Conservation (phyloP, 768 basidiomycete genomes). For the Pulveroboletus sp. region DNA sequence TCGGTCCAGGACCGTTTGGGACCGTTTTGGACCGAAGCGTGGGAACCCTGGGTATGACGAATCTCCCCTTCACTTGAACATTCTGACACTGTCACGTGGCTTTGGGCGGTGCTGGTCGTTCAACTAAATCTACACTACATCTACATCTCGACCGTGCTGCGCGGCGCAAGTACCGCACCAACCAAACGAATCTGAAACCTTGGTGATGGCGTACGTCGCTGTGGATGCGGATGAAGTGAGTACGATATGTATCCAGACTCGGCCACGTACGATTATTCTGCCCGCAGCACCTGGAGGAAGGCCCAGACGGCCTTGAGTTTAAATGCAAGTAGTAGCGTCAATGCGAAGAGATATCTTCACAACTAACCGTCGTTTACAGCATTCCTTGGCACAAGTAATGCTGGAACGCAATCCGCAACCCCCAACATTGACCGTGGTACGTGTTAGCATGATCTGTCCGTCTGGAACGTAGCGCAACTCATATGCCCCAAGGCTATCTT, state of each 20-base stretch:
- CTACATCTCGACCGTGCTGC: too few species aligned
- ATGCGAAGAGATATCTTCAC: background rate
- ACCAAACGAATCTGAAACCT: background rate
- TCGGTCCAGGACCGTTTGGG: background rate
- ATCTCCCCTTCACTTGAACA: too few species aligned
- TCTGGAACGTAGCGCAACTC: background rate
- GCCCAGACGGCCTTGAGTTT: slow-evolving; percentile 68
- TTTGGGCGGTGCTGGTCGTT: too few species aligned
- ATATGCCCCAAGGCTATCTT: slow-evolving; percentile 54
- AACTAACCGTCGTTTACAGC: slow-evolving; percentile 35
- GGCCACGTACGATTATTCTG: slow-evolving; percentile 1
- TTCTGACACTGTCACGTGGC: slow-evolving; percentile 7
- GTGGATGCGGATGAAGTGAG: slow-evolving; percentile 71
- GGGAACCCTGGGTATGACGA: background rate
- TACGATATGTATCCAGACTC: background rate
- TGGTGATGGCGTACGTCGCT: slow-evolving; percentile 65
- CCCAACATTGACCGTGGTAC: slow-evolving; percentile 51
- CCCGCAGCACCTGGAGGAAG: slow-evolving; percentile 57
- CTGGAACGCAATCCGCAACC: slow-evolving; percentile 23
- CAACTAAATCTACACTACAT: too few species aligned
- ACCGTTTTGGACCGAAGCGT: background rate
- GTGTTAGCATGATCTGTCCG: slow-evolving; percentile 10
- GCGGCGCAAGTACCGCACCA: background rate
- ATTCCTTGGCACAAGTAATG: slow-evolving; percentile 45
- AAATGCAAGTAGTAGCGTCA: slow-evolving; percentile 47